These are phyloP conservation scores for Bothriochloa decipiens DNA, from an alignment of 176 grass and related monocot species.

Conservation along the genomic window DNA sequence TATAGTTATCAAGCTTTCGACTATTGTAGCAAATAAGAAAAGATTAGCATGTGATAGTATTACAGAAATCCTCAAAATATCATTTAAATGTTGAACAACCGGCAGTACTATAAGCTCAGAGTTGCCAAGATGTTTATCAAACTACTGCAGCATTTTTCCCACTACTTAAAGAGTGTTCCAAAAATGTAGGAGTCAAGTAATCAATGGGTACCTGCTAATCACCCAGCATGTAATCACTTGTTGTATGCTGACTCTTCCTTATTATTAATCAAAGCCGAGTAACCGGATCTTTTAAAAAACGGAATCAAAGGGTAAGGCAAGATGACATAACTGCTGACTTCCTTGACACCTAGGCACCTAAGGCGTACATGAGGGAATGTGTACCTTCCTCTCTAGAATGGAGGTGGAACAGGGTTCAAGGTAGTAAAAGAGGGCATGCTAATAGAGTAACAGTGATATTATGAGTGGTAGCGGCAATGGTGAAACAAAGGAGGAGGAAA, in stretches of 20 bases:
- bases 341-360: neutral
- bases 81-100: neutral
- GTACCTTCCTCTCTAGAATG: no score
- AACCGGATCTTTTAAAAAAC: no score
- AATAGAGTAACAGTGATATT: neutral
- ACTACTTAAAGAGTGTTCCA: neutral
- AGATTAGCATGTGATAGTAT: neutral
- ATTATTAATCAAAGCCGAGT: no score
- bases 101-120: neutral
- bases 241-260: no score
- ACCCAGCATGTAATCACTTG: no score
- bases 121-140: neutral
- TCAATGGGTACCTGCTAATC: no score
- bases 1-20: constrained; percentile 38
- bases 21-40: constrained; percentile 19
- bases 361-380: neutral
- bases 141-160: neutral
- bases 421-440: neutral
- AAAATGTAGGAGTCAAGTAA: neutral
- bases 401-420: neutral
- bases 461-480: neutral
- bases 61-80: neutral
- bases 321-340: neutral
- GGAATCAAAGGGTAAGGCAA: neutral
- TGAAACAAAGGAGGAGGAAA: neutral